These are phyloP conservation scores for Aquilaria malaccensis DNA, from an alignment of 345 rosid species.

Conservation along the genomic window DNA sequence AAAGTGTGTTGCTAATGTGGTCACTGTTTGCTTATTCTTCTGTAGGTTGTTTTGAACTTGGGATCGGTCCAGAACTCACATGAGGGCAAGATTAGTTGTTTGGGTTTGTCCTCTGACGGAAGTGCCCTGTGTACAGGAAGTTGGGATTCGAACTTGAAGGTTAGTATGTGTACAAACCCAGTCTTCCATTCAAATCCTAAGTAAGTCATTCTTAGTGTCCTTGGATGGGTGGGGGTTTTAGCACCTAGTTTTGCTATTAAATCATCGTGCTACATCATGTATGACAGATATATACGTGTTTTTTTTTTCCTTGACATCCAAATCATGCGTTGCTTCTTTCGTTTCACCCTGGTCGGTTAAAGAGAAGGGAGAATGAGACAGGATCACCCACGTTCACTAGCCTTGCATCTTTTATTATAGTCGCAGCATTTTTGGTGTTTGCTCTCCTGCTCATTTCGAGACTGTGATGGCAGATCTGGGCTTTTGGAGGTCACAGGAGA, in stretches of 20 bases:
- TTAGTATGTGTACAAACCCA: slow-evolving; percentile 21
- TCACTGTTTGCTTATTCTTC: slow-evolving; percentile 1
- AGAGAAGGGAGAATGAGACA: not conserved
- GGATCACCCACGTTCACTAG: no score
- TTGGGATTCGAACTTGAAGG: slow-evolving; percentile 95
- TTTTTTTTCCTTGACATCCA: not conserved
- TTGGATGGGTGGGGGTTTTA: no score
- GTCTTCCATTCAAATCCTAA: slow-evolving; percentile 1
- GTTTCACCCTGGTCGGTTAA: not conserved
- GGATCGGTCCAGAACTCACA: slow-evolving; percentile 78
- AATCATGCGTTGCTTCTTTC: not conserved
- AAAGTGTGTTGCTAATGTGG: no score
- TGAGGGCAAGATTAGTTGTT: slow-evolving; percentile 62
- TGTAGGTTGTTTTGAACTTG: slow-evolving; percentile 79
- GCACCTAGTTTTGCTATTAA: not conserved
- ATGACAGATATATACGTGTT: not conserved
- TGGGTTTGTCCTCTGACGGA: slow-evolving; percentile 96
- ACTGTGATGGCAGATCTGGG: slow-evolving; percentile 73
- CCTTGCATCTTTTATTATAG: no score
- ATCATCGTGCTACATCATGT: not conserved
- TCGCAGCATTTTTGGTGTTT: not conserved
- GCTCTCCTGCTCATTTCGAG: not conserved
- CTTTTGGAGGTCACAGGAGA: slow-evolving; percentile 85
- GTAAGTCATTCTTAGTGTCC: no score
- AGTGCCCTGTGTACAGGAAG: slow-evolving; percentile 99